These are phyloP conservation scores for Starmerella potacharoeniae DNA, from an alignment of 805 yeast genomes.

Conservation along the genomic window DNA sequence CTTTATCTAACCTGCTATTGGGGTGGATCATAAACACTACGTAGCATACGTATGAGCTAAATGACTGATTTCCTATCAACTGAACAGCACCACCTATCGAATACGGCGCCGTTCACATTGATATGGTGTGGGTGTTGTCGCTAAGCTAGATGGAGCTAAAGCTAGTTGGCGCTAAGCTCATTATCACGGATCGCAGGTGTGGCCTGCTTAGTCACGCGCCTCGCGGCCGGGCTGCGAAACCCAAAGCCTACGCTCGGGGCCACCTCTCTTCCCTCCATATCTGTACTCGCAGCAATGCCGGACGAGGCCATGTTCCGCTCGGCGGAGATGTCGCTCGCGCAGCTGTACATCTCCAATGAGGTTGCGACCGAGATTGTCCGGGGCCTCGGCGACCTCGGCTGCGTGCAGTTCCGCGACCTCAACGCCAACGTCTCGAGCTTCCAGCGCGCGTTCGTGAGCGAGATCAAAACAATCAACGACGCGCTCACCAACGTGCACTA, in stretches of 20 bases:
- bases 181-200: too few relatives aligned
- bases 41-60: not conserved
- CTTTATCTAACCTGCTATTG: too few relatives aligned
- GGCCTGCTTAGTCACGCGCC: not conserved
- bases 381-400: slow-evolving; percentile 74
- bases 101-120: too few relatives aligned
- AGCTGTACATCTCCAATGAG: slow-evolving; percentile 83
- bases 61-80: not conserved
- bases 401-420: slow-evolving; percentile 80
- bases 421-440: slow-evolving; percentile 70
- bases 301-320: slow-evolving; percentile 41
- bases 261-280: not conserved
- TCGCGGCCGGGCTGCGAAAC: not conserved
- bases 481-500: slow-evolving; percentile 70
- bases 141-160: not conserved
- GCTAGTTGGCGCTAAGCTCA: not conserved
- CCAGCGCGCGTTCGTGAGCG: slow-evolving; percentile 84
- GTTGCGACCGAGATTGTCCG: slow-evolving; percentile 78
- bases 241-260: not conserved
- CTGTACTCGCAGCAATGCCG: slow-evolving; percentile 4
- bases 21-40: not conserved
- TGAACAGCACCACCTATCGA: too few relatives aligned
- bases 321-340: slow-evolving; percentile 93
- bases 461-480: slow-evolving; percentile 71
- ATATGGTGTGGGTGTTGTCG: too few relatives aligned